Percentiles rank a stretch among this genome's conserved stretches.
Evolutionary conservation across 2,329 filamentous ascomycete genomes (phyloP).

Genomic region (Penicillium expansum): DNA sequence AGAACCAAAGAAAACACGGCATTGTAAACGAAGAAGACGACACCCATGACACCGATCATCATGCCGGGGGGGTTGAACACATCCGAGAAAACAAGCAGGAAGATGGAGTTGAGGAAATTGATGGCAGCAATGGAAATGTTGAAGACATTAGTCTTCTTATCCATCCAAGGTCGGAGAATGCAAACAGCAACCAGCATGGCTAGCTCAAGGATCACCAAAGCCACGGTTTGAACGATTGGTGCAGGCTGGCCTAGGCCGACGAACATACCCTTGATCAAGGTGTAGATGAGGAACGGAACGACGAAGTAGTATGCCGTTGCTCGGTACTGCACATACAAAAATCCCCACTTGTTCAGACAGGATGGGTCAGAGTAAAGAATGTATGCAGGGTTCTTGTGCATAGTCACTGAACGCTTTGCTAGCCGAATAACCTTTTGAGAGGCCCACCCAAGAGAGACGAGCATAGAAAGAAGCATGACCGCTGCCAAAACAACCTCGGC

Average conservation of each 20-base stretch:
- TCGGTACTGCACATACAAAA: slow-evolving; percentile 95
- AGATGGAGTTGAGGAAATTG: slow-evolving; percentile 89
- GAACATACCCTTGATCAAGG: slow-evolving; percentile 84
- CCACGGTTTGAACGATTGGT: slow-evolving; percentile 73
- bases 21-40: slow-evolving; percentile 85
- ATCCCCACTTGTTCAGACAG: slow-evolving; percentile 95
- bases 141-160: slow-evolving; percentile 96
- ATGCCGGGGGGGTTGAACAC: slow-evolving; percentile 81
- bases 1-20: slow-evolving; percentile 79
- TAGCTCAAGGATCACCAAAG: slow-evolving; percentile 78
- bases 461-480: slow-evolving; percentile 82
- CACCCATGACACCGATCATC: slow-evolving; percentile 82
- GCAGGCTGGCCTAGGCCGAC: slow-evolving; percentile 74
- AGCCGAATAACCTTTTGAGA: slow-evolving; percentile 86
- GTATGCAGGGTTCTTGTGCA: slow-evolving; percentile 96
- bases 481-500: slow-evolving; percentile 84
- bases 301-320: slow-evolving; percentile 96
- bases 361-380: slow-evolving; percentile 96
- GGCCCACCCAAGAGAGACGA: slow-evolving; percentile 76
- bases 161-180: slow-evolving; percentile 92
- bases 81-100: slow-evolving; percentile 82
- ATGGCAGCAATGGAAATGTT: slow-evolving; percentile 88
- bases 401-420: slow-evolving; percentile 78
- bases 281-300: slow-evolving; percentile 72
- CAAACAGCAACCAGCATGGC: slow-evolving; percentile 72